Evolutionary conservation across 805 yeast species (phyloP), one percentile per base, ranked within the genome.

Genomic region (Wickerhamomyces tratensis): DNA sequence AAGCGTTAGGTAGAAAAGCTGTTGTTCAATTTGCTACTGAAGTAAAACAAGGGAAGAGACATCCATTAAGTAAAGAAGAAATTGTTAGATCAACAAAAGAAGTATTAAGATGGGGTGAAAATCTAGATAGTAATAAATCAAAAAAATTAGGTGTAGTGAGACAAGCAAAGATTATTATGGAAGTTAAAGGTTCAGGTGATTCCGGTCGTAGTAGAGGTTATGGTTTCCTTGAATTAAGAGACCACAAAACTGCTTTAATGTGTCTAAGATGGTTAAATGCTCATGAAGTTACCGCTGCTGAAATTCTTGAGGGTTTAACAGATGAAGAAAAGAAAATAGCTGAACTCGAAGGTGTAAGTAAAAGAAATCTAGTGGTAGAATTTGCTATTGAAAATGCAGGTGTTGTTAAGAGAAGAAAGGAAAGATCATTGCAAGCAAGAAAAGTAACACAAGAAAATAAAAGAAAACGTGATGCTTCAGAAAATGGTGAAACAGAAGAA

Each of bases 221-320:
- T 56, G 98, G 98, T 49, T 91, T 93, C 71, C 64, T 93, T 38
- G 98, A 93, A 64, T 88, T 73, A 62, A 79, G 88, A 63, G 95
- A 89, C 62, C 98, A 93, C 62, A 84, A 83, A 62, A 61, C 82
- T 48, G 98, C 98, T 1, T 72, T 93, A 50, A 89, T 88, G 97
- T 97, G 95, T 2, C 74, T 93, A 43, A 79, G 98, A 69, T 93
- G 96, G 96, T 72, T 93, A 61, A 93, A 93, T 61, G 96, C 95
- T 7, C 96, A 91, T 58, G 82, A 77, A 56, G 95, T 93, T 7
- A 66, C 86, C 0, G 62, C 62, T 33, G 77, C 72, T 9, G 97
- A 89, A 61, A 74, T 87, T 36, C 45, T 72, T 20, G 85, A 74
- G 49, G 89, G 91, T n/a, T 59, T 83, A 44, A 65, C 68, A 31